Percentiles rank a stretch among this genome's conserved stretches.
Conservation (phyloP, 2,329 filamentous ascomycete species). For the Colletotrichum sp. region DNA sequence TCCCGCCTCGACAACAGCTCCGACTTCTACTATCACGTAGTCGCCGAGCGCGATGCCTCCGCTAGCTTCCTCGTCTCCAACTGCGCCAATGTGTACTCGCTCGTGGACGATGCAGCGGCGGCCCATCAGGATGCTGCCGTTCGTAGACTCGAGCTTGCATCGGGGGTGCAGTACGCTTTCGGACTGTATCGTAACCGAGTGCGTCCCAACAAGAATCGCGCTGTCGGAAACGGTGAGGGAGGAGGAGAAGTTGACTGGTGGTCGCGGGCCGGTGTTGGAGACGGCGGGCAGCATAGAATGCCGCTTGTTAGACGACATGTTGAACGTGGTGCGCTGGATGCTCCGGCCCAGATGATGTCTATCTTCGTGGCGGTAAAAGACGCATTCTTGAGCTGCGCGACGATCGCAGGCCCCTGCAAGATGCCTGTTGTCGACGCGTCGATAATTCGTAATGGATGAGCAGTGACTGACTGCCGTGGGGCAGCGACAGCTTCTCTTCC, state of each 20-base stretch:
- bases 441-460: not conserved
- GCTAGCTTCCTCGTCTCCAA: constrained; percentile 31
- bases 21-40: constrained; percentile 67
- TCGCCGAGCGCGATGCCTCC: constrained; percentile 64
- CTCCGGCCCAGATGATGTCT: constrained; percentile 3
- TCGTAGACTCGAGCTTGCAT: constrained; percentile 76
- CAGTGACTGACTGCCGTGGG: not conserved
- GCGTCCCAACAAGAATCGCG: constrained; percentile 69
- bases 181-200: constrained; percentile 79
- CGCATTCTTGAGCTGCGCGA: not conserved
- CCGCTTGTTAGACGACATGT: constrained; percentile 54
- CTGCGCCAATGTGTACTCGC: constrained; percentile 59
- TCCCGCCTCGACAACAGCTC: constrained; percentile 64
- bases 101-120: constrained; percentile 85
- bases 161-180: constrained; percentile 88
- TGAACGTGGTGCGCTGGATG: not conserved
- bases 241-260: constrained; percentile 66
- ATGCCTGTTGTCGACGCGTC: not conserved
- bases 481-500: not conserved
- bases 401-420: not conserved
- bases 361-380: not conserved
- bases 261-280: constrained; percentile 59
- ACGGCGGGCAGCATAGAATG: constrained; percentile 61
- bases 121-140: constrained; percentile 81
- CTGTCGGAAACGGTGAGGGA: constrained; percentile 67